Conservation (phyloP, 169 alveolate genomes). For the Blepharisma undulans region DNA sequence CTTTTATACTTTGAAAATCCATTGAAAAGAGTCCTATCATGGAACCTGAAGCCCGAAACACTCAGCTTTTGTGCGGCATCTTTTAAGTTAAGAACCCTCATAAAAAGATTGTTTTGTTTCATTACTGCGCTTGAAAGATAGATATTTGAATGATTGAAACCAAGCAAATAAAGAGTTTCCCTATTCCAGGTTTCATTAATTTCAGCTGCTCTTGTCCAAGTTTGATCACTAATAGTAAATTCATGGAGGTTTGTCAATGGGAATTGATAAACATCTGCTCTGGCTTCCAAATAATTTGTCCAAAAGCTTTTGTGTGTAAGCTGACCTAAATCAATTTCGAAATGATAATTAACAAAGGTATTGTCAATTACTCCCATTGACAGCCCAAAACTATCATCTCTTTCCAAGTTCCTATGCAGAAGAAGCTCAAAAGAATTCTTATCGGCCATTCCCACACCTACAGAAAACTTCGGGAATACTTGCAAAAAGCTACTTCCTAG, state of each 20-base stretch:
- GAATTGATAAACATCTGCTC: not conserved
- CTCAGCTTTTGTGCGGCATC: not conserved
- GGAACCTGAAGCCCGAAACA: not conserved
- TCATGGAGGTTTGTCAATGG: not conserved
- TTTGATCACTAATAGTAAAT: not conserved
- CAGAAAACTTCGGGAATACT: not conserved
- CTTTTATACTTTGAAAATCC: not conserved
- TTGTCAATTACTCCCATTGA: not conserved
- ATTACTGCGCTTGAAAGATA: not conserved
- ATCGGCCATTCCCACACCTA: conserved; percentile 14
- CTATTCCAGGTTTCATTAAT: not conserved
- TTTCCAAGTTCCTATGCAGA: not conserved
- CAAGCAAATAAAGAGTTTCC: not conserved
- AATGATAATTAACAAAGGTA: not conserved
- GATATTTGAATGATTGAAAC: not conserved
- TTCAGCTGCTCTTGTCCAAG: not conserved
- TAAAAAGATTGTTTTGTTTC: not conserved
- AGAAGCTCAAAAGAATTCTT: conserved; percentile 22
- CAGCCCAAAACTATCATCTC: conserved; percentile 23
- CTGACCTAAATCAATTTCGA: not conserved
- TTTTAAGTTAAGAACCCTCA: not conserved
- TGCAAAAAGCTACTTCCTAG: not conserved
- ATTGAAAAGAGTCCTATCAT: not conserved
- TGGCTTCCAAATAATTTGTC: not conserved
- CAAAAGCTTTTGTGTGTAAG: not conserved